These are phyloP conservation scores for Hypoxylon fragiforme DNA, from an alignment of 495 filamentous ascomycete species.

Conservation along the genomic window DNA sequence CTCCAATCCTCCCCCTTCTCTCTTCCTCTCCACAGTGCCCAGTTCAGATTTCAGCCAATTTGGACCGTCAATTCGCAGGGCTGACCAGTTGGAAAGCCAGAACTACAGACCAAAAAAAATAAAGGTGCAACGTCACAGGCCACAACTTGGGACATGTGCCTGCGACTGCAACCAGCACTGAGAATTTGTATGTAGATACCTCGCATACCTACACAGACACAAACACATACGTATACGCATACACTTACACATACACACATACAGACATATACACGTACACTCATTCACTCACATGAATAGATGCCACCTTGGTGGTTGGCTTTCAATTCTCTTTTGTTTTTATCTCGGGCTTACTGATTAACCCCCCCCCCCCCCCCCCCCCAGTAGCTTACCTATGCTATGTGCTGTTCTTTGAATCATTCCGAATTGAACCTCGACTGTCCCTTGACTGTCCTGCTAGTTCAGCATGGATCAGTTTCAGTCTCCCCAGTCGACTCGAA, in stretches of 20 bases:
- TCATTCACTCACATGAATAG: slow-evolving; percentile 11
- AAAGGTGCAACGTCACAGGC: slow-evolving; percentile 28
- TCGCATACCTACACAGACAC: background rate
- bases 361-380: too few species aligned
- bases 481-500: slow-evolving; percentile 21
- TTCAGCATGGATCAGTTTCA: slow-evolving; percentile 43
- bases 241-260: background rate
- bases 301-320: slow-evolving; percentile 13
- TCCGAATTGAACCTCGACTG: slow-evolving; percentile 23
- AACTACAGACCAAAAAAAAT: background rate
- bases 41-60: slow-evolving; percentile 29
- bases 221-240: background rate
- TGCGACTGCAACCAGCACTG: slow-evolving; percentile 11
- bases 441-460: slow-evolving; percentile 36
- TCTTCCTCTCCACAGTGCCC: slow-evolving; percentile 25
- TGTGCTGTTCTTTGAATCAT: slow-evolving; percentile 30
- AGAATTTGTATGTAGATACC: background rate
- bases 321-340: background rate
- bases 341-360: background rate
- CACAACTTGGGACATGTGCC: slow-evolving; percentile 7
- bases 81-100: slow-evolving; percentile 9
- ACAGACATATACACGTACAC: background rate
- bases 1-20: too few species aligned
- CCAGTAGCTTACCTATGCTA: too few species aligned
- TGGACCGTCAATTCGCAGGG: slow-evolving; percentile 31